A percentile compares a stretch with the other conserved stretches of the same genome.
Evolutionary conservation across 1,139 yeast species (phyloP).

Genomic region (Kodamaea ohmeri): DNA sequence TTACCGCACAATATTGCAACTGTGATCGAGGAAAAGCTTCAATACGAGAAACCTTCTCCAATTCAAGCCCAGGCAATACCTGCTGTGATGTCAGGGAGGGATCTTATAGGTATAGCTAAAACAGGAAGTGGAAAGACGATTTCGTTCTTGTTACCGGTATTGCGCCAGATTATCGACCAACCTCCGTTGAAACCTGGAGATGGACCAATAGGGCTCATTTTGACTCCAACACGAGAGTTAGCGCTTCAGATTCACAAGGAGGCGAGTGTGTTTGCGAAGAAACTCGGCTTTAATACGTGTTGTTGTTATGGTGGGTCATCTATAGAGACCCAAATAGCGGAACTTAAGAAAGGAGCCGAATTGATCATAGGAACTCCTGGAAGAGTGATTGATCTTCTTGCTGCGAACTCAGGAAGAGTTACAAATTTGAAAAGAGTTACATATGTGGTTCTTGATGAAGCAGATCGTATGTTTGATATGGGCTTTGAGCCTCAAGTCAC

Average conservation of each 20-base stretch:
- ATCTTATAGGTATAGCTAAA: slow-evolving; percentile 90
- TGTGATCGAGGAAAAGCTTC: slow-evolving; percentile 47
- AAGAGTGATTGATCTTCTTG: slow-evolving; percentile 80
- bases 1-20: slow-evolving; percentile 58
- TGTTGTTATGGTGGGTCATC: slow-evolving; percentile 97
- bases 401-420: slow-evolving; percentile 80
- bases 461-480: slow-evolving; percentile 95
- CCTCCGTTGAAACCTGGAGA: slow-evolving; percentile 47
- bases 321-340: slow-evolving; percentile 78
- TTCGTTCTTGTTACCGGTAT: slow-evolving; percentile 79
- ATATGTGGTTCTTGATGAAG: slow-evolving; percentile 88
- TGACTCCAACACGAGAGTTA: slow-evolving; percentile 92
- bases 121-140: slow-evolving; percentile 97
- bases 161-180: slow-evolving; percentile 79
- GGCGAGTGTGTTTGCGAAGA: slow-evolving; percentile 54
- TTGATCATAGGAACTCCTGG: slow-evolving; percentile 96
- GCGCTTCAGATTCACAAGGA: slow-evolving; percentile 82
- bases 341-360: slow-evolving; percentile 74
- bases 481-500: slow-evolving; percentile 97
- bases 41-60: slow-evolving; percentile 70
- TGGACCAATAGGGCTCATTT: slow-evolving; percentile 77
- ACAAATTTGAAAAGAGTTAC: slow-evolving; percentile 69
- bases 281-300: slow-evolving; percentile 47
- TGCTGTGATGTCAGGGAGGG: slow-evolving; percentile 83
- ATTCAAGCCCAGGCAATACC: slow-evolving; percentile 94